Evolutionary conservation across 257 asterid genomes (phyloP), one percentile per base, ranked within the genome.

Genomic region (Agastache rugosa): DNA sequence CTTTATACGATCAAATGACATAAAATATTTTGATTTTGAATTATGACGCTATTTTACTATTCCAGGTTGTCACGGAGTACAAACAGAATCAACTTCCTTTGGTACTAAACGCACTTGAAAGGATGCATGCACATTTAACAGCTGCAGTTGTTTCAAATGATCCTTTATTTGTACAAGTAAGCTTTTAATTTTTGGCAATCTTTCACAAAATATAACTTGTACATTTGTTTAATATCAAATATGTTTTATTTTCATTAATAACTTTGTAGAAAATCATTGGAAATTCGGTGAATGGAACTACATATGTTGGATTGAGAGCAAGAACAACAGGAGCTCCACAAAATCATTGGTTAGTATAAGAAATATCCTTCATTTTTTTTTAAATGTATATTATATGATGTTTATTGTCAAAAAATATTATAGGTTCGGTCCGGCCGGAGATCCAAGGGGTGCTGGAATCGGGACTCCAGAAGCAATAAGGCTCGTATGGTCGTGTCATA

Each of bases 301-400:
- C 99, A 25, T 92, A 92, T 77, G 97, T 79, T 31, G 97, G 98
- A 19, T 60, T 92, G 68, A 88, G 95, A 83, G 99, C 97, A 63
- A 87, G 99, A 86, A 92, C 98, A 16, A 88, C 99, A 0, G 97
- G 98, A 19, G 96, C 98, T 63, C 98, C 99, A 60, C 97, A 95
- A 75, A 95, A 91, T 75, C 99, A 95, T 73, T 92, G 99, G 97
- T 92, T 11, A 39, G 84, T 78, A n/a, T 12, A 29, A 68, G 5
- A n/a, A 0, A 34, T 4, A 4, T 56, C n/a, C n/a, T 2, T 11
- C 10, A 35, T 42, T 1, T 1, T 1, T 63, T 65, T 22, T 0
- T 54, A 0, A 11, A 25, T 25, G n/a, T 8, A 4, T 64, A 6
- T 35, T 19, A 1, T n/a, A 7, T 23, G 11, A 6, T 31, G 54